Evolutionary conservation across 306 rosid genomes (phyloP).

Genomic region (Psophocarpus tetragonolobus): DNA sequence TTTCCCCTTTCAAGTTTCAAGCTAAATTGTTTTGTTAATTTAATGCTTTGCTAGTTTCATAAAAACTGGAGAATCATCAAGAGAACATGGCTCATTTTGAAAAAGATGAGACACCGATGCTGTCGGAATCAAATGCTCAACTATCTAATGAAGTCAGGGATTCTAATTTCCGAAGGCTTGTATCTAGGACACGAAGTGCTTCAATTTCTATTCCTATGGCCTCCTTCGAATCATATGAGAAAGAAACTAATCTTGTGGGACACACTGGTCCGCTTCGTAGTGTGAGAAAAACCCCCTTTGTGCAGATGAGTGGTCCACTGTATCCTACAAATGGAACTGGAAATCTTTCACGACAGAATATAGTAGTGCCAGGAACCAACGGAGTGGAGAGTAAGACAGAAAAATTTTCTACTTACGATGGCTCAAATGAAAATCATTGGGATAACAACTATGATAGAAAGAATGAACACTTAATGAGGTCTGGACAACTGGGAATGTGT

Average conservation of each 20-base stretch:
- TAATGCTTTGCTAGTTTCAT: slow-evolving; percentile 8
- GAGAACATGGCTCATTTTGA: slow-evolving; percentile 58
- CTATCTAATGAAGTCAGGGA: slow-evolving; percentile 35
- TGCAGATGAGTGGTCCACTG: slow-evolving; percentile 72
- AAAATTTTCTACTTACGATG: slow-evolving; percentile 37
- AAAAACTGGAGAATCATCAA: slow-evolving; percentile 27
- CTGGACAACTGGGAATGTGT: slow-evolving; percentile 91
- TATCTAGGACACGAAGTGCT: slow-evolving; percentile 57
- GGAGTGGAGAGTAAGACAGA: slow-evolving; percentile 40
- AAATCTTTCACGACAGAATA: slow-evolving; percentile 36
- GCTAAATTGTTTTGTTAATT: slow-evolving; percentile 1
- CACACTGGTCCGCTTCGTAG: slow-evolving; percentile 78
- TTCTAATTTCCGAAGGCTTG: slow-evolving; percentile 43
- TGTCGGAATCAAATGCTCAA: slow-evolving; percentile 42
- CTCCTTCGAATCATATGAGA: slow-evolving; percentile 48
- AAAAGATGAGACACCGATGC: slow-evolving; percentile 68
- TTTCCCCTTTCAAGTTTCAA: neutral
- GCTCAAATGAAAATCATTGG: slow-evolving; percentile 45
- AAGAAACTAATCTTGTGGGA: slow-evolving; percentile 57
- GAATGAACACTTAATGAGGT: slow-evolving; percentile 75
- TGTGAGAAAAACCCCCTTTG: slow-evolving; percentile 52
- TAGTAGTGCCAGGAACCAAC: slow-evolving; percentile 32
- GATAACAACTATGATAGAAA: slow-evolving; percentile 35
- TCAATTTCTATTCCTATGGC: slow-evolving; percentile 60
- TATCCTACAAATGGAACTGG: slow-evolving; percentile 39